phyloP scores from a whole-genome alignment of 768 basidiomycete species.

The Leucocoprinus birnbaumii region DNA sequence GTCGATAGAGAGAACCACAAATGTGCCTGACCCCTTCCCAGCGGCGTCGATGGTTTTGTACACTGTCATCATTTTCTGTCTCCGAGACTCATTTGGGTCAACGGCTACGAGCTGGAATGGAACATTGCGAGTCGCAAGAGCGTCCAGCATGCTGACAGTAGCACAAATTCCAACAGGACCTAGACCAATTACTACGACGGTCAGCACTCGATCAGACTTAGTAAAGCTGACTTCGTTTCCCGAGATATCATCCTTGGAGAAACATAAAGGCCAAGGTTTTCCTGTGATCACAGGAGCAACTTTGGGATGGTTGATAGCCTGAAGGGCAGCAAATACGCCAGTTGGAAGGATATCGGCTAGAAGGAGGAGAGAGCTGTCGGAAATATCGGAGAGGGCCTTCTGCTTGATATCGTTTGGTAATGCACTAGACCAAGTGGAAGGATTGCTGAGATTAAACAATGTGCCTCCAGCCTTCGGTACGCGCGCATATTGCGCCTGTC shows the following conservation, averaged over 20 bases:
- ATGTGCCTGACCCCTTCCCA: constrained; percentile 44
- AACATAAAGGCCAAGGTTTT: constrained; percentile 54
- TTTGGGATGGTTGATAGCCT: constrained; percentile 73
- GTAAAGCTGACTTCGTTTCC: constrained; percentile 31
- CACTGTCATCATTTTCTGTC: constrained; percentile 58
- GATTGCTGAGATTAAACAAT: constrained; percentile 57
- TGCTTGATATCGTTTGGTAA: constrained; percentile 33
- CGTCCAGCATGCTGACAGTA: constrained; percentile 60
- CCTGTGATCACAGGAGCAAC: constrained; percentile 56
- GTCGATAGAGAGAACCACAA: constrained; percentile 48
- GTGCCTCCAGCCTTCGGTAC: constrained; percentile 82
- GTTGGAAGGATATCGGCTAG: constrained; percentile 81
- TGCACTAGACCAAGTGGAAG: constrained; percentile 42
- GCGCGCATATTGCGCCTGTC: constrained; percentile 78
- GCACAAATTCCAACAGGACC: constrained; percentile 81
- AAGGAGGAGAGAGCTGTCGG: constrained; percentile 67
- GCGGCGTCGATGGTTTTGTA: constrained; percentile 45
- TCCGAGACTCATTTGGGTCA: constrained; percentile 55
- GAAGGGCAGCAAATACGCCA: constrained; percentile 72
- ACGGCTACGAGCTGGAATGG: constrained; percentile 60
- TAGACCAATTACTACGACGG: constrained; percentile 67
- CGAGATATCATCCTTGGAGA: constrained; percentile 22
- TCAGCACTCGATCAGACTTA: constrained; percentile 48
- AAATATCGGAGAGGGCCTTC: constrained; percentile 37
- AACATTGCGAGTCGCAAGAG: constrained; percentile 40